Percentiles rank a stretch among this genome's conserved stretches.
These are phyloP conservation scores for Hyaloscypha hepaticicola DNA, from an alignment of 495 filamentous ascomycete species.

Conservation along the genomic window DNA sequence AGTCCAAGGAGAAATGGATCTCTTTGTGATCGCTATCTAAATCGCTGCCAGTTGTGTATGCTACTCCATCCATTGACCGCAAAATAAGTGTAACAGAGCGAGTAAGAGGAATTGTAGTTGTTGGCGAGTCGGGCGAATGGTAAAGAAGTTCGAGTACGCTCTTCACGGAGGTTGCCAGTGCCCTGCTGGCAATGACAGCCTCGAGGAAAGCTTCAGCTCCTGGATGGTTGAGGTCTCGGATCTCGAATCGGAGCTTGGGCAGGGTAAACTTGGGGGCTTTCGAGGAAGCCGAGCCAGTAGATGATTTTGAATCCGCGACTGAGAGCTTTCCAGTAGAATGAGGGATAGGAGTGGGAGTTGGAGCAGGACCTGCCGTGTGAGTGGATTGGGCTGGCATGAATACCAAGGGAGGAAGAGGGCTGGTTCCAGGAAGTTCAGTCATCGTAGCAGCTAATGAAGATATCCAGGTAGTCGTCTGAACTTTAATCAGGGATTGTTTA, in stretches of 20 bases:
- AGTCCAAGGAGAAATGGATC: constrained; percentile 82
- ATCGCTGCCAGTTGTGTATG: constrained; percentile 82
- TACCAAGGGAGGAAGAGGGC: constrained; percentile 33
- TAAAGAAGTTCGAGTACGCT: constrained; percentile 68
- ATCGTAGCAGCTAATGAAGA: constrained; percentile 16
- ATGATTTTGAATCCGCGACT: neutral
- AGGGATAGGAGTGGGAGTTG: constrained; percentile 5
- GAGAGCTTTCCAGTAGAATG: neutral
- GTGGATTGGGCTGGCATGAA: constrained; percentile 29
- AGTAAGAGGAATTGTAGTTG: constrained; percentile 44
- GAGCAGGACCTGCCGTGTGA: constrained; percentile 16
- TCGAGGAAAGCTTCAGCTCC: constrained; percentile 63
- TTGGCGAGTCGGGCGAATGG: constrained; percentile 38
- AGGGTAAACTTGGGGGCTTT: constrained; percentile 37
- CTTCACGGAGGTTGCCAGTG: constrained; percentile 59
- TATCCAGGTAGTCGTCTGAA: neutral
- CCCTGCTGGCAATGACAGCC: constrained; percentile 53
- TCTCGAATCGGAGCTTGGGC: constrained; percentile 68
- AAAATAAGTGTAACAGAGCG: constrained; percentile 89
- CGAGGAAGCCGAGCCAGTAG: constrained; percentile 1
- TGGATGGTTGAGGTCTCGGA: constrained; percentile 65
- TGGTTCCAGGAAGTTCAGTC: constrained; percentile 34
- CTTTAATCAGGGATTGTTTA: neutral
- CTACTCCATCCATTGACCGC: constrained; percentile 75
- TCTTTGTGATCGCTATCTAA: constrained; percentile 91